phyloP scores from a whole-genome alignment of 345 rosid genomes.

The Anacardium occidentale region DNA sequence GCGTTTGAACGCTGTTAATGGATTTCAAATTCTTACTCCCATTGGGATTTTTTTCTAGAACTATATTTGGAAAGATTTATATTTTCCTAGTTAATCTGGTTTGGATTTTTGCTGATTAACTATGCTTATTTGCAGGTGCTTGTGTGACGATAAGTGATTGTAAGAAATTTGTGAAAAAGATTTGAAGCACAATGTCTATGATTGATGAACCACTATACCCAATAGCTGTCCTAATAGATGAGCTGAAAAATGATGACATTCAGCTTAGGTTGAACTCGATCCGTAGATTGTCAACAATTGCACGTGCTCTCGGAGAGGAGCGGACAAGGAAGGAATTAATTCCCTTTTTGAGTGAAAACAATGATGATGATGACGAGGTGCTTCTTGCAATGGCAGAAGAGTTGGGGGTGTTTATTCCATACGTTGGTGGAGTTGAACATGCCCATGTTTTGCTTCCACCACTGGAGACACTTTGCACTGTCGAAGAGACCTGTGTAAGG shows the following conservation, averaged over 20 bases:
- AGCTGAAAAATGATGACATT: slow-evolving; percentile 92
- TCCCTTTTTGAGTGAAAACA: slow-evolving; percentile 88
- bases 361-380: slow-evolving; percentile 95
- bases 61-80: not conserved
- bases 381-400: slow-evolving; percentile 96
- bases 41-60: not conserved
- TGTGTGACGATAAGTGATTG: slow-evolving; percentile 10
- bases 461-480: slow-evolving; percentile 76
- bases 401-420: slow-evolving; percentile 84
- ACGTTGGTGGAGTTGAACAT: slow-evolving; percentile 86
- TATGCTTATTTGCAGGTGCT: slow-evolving; percentile 17
- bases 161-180: not conserved
- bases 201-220: slow-evolving; percentile 89
- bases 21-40: not conserved
- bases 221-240: slow-evolving; percentile 82
- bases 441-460: slow-evolving; percentile 79
- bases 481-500: slow-evolving; percentile 93
- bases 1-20: slow-evolving; percentile 1
- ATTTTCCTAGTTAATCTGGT: not conserved
- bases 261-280: slow-evolving; percentile 92
- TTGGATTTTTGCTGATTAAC: not conserved
- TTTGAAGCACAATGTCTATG: slow-evolving; percentile 59
- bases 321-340: slow-evolving; percentile 86
- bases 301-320: slow-evolving; percentile 96
- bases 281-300: slow-evolving; percentile 83